These are phyloP conservation scores for Leishmania mexicana DNA, from an alignment of 208 protist species.

Conservation along the genomic window DNA sequence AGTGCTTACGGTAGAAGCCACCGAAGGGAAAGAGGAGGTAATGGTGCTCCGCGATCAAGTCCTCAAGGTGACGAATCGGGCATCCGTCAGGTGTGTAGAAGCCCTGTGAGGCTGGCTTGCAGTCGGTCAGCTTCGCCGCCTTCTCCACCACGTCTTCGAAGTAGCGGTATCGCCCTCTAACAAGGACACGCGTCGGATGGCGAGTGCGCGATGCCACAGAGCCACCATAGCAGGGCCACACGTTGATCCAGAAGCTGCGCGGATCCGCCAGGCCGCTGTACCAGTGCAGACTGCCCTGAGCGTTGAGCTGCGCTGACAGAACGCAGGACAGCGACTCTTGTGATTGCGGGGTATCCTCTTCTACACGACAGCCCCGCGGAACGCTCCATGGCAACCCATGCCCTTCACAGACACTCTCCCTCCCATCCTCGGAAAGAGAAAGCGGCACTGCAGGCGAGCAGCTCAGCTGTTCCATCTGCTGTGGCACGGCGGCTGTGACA, in stretches of 20 bases:
- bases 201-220: background rate
- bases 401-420: background rate
- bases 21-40: constrained; percentile 30
- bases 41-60: constrained; percentile 19
- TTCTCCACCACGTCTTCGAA: constrained; percentile 29
- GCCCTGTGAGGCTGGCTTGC: constrained; percentile 8
- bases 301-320: background rate
- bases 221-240: constrained; percentile 31
- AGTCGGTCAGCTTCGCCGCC: constrained; percentile 18
- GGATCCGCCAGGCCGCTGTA: background rate
- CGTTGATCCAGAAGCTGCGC: constrained; percentile 30
- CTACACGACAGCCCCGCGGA: background rate
- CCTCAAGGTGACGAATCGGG: constrained; percentile 6
- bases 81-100: constrained; percentile 34
- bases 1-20: constrained; percentile 23
- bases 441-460: background rate
- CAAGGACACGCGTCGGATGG: constrained; percentile 22
- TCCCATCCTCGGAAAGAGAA: background rate
- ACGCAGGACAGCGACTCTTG: background rate
- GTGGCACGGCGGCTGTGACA: background rate
- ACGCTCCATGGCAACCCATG: too few species aligned
- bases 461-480: background rate
- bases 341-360: background rate
- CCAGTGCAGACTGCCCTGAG: background rate
- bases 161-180: constrained; percentile 19